Evolutionary conservation across 768 basidiomycete genomes (phyloP), one percentile per base, ranked within the genome.

Genomic region (Dentipellis sp.): DNA sequence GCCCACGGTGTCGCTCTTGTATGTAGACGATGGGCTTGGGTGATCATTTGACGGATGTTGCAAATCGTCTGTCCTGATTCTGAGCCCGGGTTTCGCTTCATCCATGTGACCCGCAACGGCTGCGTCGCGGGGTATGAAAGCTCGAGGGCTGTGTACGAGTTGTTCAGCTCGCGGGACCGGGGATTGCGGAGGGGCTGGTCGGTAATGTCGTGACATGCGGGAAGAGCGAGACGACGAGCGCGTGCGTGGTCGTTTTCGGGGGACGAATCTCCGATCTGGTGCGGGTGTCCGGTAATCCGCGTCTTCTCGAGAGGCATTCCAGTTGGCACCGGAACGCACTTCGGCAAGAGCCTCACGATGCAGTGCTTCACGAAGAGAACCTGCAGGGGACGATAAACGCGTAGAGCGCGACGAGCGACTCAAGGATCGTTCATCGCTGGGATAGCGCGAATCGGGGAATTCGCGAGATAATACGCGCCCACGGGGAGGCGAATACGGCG

Each of bases 151-250:
- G n/a, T 17, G 42, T 3, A 45, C 42, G 7, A 14, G 8, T 14
- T n/a, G 19, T 19, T n/a, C n/a, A 17, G n/a, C 42, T 17, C 42
- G 42, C 8, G 7, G n/a, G 14, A 17, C 42, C 4, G 42, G 8
- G 8, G 42, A 45, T 16, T 35, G 35, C 6, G 17, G 52, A 39
- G 60, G 53, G 10, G 55, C 55, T 16, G 52, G 42, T 36, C 52
- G 49, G 34, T 52, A 65, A 1, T 56, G 72, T 23, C 76, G 73
- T 53, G 83, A 83, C n/a, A 76, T 78, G 60, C 78, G 77, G 46
- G 80, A 81, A 12, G 82, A 83, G 50, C 77, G 77, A 58, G 81
- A 82, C 38, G 70, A 68, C 40, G 78, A 78, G 61, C 78, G 72
- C 52, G 75, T 75, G 63, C 69, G 69, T 51, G 66, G 57, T 50